Evolutionary conservation across 2,329 filamentous ascomycete species (phyloP).

Genomic region (Colletotrichum sp.): DNA sequence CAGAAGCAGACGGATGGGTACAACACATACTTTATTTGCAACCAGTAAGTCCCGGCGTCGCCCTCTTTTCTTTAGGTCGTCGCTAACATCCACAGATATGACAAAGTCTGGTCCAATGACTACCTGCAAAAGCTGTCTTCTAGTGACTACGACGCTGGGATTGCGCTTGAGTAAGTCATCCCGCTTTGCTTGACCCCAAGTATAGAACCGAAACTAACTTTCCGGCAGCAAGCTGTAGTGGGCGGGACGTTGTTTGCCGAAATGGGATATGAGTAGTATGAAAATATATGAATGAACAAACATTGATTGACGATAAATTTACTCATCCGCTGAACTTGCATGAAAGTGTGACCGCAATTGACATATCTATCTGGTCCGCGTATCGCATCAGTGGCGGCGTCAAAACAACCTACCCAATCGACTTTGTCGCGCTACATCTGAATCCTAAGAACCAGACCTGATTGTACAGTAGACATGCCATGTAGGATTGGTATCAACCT

Average conservation of each 20-base stretch:
- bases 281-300: background rate
- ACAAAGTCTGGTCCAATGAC: background rate
- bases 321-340: accelerated
- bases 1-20: background rate
- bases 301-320: accelerated
- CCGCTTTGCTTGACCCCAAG: too few relatives aligned
- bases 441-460: accelerated
- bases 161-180: background rate
- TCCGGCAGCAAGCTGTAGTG: background rate
- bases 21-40: background rate
- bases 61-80: background rate
- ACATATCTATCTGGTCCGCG: accelerated
- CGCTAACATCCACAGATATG: background rate
- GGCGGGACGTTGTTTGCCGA: accelerated
- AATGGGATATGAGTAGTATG: background rate
- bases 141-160: background rate
- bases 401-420: accelerated
- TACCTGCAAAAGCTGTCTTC: background rate
- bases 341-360: background rate
- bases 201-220: background rate
- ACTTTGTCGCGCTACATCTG: background rate
- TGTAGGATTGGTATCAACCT: background rate
- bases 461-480: background rate
- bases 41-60: background rate
- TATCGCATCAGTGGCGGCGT: accelerated